Percentiles rank a stretch among this genome's conserved stretches.
These are phyloP conservation scores for Fraxinus ornus DNA, from an alignment of 305 asterid genomes.

Conservation along the genomic window DNA sequence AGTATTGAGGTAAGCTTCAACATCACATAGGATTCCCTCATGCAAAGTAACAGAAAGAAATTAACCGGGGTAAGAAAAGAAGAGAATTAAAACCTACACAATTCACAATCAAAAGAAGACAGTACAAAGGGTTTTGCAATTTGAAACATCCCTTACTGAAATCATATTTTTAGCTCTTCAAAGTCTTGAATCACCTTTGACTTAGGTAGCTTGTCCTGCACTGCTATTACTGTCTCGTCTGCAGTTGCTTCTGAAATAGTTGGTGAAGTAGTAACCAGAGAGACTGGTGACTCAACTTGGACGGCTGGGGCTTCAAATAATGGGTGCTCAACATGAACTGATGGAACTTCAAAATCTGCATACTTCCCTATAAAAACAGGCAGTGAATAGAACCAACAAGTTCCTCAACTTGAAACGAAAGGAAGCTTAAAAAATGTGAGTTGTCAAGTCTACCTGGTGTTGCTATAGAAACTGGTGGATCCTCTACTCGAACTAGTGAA, in stretches of 20 bases:
- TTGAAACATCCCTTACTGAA: slow-evolving; percentile 18
- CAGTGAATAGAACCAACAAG: slow-evolving; percentile 23
- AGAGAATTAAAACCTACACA: slow-evolving; percentile 32
- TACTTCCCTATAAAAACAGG: slow-evolving; percentile 19
- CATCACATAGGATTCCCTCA: slow-evolving; percentile 25
- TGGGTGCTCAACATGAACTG: slow-evolving; percentile 13
- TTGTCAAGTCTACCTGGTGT: slow-evolving; percentile 29
- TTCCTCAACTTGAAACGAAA: slow-evolving; percentile 30
- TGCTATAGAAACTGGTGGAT: slow-evolving; percentile 31
- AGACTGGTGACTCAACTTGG: slow-evolving; percentile 14
- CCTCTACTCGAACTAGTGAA: slow-evolving; percentile 37
- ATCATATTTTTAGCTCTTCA: slow-evolving; percentile 50
- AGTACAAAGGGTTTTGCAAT: slow-evolving; percentile 31
- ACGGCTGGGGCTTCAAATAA: slow-evolving; percentile 7
- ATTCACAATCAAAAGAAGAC: slow-evolving; percentile 25
- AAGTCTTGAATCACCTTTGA: slow-evolving; percentile 35
- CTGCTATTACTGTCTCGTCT: slow-evolving; percentile 4
- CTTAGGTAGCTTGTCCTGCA: slow-evolving; percentile 37
- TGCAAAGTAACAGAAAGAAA: slow-evolving; percentile 19
- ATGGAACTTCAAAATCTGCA: slow-evolving; percentile 29
- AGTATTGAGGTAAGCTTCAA: slow-evolving; percentile 14
- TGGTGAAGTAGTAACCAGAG: neutral
- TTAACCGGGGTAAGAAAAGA: slow-evolving; percentile 1
- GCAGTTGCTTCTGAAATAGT: slow-evolving; percentile 13
- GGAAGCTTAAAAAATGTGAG: slow-evolving; percentile 34